phyloP scores from a whole-genome alignment of 2,329 filamentous ascomycete genomes.

The Ophiostoma quercus region DNA sequence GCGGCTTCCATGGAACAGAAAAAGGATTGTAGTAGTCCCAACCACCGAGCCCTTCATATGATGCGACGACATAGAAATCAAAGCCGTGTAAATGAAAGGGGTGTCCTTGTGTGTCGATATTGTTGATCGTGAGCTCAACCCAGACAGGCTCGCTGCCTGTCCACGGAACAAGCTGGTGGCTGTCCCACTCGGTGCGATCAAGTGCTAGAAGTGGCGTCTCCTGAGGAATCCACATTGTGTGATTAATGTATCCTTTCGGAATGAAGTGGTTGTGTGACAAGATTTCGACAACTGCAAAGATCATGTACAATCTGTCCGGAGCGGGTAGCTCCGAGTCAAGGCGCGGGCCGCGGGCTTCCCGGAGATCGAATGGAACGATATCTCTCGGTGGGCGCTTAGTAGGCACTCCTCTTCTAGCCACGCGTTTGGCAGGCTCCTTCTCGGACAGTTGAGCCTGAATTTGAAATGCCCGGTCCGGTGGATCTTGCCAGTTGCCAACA shows the following conservation, averaged over 20 bases:
- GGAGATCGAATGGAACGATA: constrained; percentile 23
- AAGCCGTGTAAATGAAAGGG: constrained; percentile 31
- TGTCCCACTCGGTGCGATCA: constrained; percentile 27
- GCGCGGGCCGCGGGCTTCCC: constrained; percentile 13
- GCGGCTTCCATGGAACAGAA: constrained; percentile 22
- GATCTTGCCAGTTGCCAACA: constrained; percentile 14
- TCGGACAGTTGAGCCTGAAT: not conserved
- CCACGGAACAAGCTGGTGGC: constrained; percentile 29
- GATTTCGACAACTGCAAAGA: constrained; percentile 29
- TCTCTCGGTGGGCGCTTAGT: not conserved
- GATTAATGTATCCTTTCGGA: constrained; percentile 29
- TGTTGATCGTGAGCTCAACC: constrained; percentile 31
- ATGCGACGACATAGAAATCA: constrained; percentile 29
- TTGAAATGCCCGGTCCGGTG: constrained; percentile 13
- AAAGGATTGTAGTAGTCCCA: constrained; percentile 32
- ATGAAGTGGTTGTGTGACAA: constrained; percentile 26
- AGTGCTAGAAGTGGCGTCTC: constrained; percentile 25
- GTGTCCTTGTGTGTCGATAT: constrained; percentile 30
- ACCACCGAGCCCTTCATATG: constrained; percentile 27
- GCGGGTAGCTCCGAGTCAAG: constrained; percentile 23
- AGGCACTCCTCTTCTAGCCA: not conserved
- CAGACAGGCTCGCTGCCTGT: constrained; percentile 27
- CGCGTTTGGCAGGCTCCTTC: not conserved
- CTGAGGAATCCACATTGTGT: constrained; percentile 29
- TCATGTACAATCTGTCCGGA: constrained; percentile 24